Conservation (phyloP, 371 early-diverging fungal genomes). For the Syncephalastrum sp. region DNA sequence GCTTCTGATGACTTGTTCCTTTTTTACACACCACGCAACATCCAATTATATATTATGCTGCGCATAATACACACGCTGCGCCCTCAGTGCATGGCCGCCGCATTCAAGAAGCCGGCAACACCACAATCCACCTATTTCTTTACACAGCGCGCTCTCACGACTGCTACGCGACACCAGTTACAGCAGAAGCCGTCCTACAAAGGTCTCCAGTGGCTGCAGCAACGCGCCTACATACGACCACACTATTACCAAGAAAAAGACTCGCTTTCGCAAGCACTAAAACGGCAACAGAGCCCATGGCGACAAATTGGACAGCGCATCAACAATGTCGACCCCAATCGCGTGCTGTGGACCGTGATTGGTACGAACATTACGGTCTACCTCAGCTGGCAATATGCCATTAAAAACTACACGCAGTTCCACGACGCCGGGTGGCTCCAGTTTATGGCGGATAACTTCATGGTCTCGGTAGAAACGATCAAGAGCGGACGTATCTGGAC, state of each 20-base stretch:
- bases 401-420: slow-evolving; percentile 42
- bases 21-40: too few species aligned
- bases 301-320: slow-evolving; percentile 22
- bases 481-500: slow-evolving; percentile 44
- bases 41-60: too few species aligned
- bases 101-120: too few species aligned
- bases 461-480: slow-evolving; percentile 33
- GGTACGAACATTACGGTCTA: slow-evolving; percentile 51
- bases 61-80: too few species aligned
- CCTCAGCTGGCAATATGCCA: slow-evolving; percentile 54
- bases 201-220: not conserved
- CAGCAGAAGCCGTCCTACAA: too few species aligned
- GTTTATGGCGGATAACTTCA: slow-evolving; percentile 51
- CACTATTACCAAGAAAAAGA: slow-evolving; percentile 24
- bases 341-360: slow-evolving; percentile 41
- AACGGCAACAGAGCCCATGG: slow-evolving; percentile 25
- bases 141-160: too few species aligned
- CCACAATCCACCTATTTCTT: too few species aligned
- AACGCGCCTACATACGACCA: slow-evolving; percentile 28
- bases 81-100: too few species aligned
- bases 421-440: slow-evolving; percentile 40
- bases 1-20: too few species aligned
- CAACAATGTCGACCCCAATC: slow-evolving; percentile 35
- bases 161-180: too few species aligned
- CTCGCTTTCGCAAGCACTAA: slow-evolving; percentile 22